Conservation (phyloP, 257 asterid genomes). For the Primulina tabacum region DNA sequence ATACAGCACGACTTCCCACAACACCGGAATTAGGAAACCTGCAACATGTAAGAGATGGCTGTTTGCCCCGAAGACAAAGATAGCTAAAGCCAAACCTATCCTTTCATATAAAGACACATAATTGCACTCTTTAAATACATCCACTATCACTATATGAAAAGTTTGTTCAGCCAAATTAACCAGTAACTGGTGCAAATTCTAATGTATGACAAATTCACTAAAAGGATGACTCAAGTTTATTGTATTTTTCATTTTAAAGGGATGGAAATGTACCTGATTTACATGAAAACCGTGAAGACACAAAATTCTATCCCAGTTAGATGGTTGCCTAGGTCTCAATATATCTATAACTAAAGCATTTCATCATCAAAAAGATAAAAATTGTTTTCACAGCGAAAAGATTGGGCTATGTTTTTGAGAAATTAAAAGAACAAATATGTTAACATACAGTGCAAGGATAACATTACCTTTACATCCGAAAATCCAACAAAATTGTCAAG, state of each 20-base stretch:
- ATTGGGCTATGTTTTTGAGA: no score
- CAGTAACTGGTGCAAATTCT: not conserved
- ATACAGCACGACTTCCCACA: no score
- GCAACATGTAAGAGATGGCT: no score
- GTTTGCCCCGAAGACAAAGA: no score
- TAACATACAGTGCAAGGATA: not conserved
- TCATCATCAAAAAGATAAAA: not conserved
- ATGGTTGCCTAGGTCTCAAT: not conserved
- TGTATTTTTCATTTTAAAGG: no score
- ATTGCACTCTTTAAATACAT: no score
- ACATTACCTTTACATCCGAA: constrained; percentile 78
- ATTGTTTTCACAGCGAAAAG: not conserved
- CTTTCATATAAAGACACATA: no score
- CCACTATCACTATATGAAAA: no score
- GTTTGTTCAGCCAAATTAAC: not conserved
- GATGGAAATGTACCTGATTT: not conserved
- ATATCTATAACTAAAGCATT: not conserved
- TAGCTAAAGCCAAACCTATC: no score
- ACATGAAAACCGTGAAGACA: not conserved
- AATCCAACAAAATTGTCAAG: constrained; percentile 70
- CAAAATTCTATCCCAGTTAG: not conserved
- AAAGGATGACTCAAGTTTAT: not conserved
- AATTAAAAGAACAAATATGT: not conserved
- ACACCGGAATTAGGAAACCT: no score
- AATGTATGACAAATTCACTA: not conserved